phyloP scores from a whole-genome alignment of 805 yeast genomes.

The Isabelozyma gotoi region DNA sequence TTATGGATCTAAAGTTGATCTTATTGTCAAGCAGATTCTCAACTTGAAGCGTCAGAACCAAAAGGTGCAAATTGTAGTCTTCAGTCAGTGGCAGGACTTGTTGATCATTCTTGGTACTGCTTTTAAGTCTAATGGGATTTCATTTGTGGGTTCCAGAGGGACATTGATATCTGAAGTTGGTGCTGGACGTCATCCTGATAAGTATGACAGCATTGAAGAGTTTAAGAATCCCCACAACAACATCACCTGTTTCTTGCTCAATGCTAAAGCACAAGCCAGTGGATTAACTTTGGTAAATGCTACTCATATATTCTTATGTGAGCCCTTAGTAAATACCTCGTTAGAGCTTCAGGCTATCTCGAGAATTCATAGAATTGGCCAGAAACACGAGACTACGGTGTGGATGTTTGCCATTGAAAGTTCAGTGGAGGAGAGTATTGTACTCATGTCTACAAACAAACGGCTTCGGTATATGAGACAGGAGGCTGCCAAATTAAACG shows the following conservation, averaged over 20 bases:
- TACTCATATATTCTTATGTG: slow-evolving; percentile 86
- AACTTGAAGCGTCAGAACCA: slow-evolving; percentile 60
- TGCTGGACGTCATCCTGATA: slow-evolving; percentile 23
- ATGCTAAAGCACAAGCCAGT: slow-evolving; percentile 84
- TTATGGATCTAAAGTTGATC: slow-evolving; percentile 87
- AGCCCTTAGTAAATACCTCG: slow-evolving; percentile 86
- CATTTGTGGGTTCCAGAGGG: slow-evolving; percentile 55
- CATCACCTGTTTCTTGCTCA: slow-evolving; percentile 81
- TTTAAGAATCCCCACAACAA: slow-evolving; percentile 58
- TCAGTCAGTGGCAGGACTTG: slow-evolving; percentile 87
- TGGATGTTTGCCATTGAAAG: slow-evolving; percentile 88
- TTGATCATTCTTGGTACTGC: slow-evolving; percentile 67
- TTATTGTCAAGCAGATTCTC: slow-evolving; percentile 69
- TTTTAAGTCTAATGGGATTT: slow-evolving; percentile 55
- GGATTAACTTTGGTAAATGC: slow-evolving; percentile 93
- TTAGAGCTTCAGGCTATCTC: slow-evolving; percentile 90
- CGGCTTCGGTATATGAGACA: slow-evolving; percentile 44
- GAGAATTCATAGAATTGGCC: slow-evolving; percentile 92
- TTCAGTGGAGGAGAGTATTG: slow-evolving; percentile 87
- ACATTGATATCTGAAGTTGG: slow-evolving; percentile 31
- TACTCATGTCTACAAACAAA: slow-evolving; percentile 62
- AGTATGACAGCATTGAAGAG: slow-evolving; percentile 46
- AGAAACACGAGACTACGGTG: slow-evolving; percentile 72
- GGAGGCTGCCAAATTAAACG: slow-evolving; percentile 8
- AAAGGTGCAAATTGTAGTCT: slow-evolving; percentile 75